These are phyloP conservation scores for Aquilaria agallochum DNA, from an alignment of 441 rosid species.

Conservation along the genomic window DNA sequence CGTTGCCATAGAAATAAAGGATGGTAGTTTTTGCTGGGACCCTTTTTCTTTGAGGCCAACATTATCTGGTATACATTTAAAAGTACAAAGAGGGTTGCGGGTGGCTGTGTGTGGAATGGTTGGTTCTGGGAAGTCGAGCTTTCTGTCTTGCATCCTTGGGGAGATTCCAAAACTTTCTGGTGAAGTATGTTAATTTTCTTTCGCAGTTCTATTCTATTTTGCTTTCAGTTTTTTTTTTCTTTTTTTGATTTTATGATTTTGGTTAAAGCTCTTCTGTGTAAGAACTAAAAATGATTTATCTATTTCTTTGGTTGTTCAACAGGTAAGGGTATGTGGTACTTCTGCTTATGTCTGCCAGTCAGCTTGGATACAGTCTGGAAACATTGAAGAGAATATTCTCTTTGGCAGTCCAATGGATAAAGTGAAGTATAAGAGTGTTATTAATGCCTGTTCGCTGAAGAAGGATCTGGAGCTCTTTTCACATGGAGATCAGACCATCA, in stretches of 20 bases:
- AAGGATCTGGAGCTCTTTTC: slow-evolving; percentile 97
- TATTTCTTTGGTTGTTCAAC: slow-evolving; percentile 16
- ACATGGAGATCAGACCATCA: slow-evolving; percentile 96
- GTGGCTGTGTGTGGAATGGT: slow-evolving; percentile 99
- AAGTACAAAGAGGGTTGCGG: slow-evolving; percentile 91
- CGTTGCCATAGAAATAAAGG: slow-evolving; percentile 69
- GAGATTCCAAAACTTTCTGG: slow-evolving; percentile 96
- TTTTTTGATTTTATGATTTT: slow-evolving; percentile 3
- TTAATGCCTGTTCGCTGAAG: slow-evolving; percentile 93
- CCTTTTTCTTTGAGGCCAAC: slow-evolving; percentile 63
- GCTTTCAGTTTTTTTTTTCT: slow-evolving; percentile 4
- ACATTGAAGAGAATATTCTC: slow-evolving; percentile 97
- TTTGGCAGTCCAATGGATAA: slow-evolving; percentile 98
- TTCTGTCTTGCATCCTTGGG: slow-evolving; percentile 97
- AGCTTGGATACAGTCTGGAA: slow-evolving; percentile 99
- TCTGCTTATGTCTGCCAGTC: slow-evolving; percentile 98
- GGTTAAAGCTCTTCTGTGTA: neutral
- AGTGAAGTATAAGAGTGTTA: slow-evolving; percentile 80
- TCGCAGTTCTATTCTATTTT: slow-evolving; percentile 11
- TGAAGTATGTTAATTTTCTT: slow-evolving; percentile 64
- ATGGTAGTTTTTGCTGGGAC: slow-evolving; percentile 90
- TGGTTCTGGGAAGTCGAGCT: slow-evolving; percentile 98
- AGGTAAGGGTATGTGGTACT: slow-evolving; percentile 93
- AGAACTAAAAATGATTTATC: slow-evolving; percentile 7
- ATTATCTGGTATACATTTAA: slow-evolving; percentile 72